Base-by-base conservation (phyloP, 805 yeast species). In the Tetrapisispora pingtungensis region DNA sequence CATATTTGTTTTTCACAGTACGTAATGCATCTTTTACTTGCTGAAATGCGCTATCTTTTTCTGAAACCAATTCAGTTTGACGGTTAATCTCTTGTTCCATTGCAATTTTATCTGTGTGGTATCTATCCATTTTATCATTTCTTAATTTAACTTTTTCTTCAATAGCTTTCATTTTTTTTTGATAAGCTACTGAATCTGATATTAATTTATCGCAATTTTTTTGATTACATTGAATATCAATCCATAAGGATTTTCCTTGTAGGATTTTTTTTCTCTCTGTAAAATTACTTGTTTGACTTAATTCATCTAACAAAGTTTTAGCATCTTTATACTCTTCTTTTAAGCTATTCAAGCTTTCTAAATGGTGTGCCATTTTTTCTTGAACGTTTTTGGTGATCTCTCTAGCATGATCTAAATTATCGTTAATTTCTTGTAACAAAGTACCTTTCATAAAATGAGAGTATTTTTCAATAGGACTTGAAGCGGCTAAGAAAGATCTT, bases 381-480 rank as follows among this genome's bases (percentile, higher is more conserved):
- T 66, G 68, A 4, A 79, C 68, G 24, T 48, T 53, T 14, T 49
- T 50, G 19, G 59, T 48, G 36, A 71, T 70, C 1, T 52, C 52
- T 36, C 60, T 66, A 3, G 77, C 66, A 7, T 60, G 58, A 18
- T 61, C 68, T 46, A 78, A 71, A 55, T 81, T 78, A 14, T 69
- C 71, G 32, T 73, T 64, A n/a, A 82, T 78, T 36, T 80, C 84
- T 45, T 79, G 80, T 40, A 84, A 72, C 54, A 80, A 71, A 2
- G 94, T 80, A 31, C 95, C 96, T 42, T 75, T 75, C 84, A 83
- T 81, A 58, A 90, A 86, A 57, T 77, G 80, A 14, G 72, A 71
- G 61, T 80, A 93, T 62, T 88, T 85, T 40, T 75, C 81, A 31
- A 70, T 71, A 47, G 85, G 83, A 4, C 85, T 73, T 4, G 93